A percentile compares a stretch with the other conserved stretches of the same genome.
These are phyloP conservation scores for Penicillium vulpinum DNA, from an alignment of 2,329 filamentous ascomycete species.

Conservation along the genomic window DNA sequence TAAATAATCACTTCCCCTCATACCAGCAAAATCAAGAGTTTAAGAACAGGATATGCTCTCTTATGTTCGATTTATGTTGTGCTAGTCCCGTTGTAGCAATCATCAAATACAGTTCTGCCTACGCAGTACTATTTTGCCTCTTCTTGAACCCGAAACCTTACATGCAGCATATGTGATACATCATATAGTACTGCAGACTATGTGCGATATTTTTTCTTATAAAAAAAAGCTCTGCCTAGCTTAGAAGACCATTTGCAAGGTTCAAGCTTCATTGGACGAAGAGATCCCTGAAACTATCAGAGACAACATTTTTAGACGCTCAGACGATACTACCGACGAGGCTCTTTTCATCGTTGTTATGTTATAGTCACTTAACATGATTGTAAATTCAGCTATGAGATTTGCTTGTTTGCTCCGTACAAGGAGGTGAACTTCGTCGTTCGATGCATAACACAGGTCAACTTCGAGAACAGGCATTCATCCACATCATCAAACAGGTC, in stretches of 20 bases:
- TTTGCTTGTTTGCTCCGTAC: not conserved
- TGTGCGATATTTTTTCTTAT: not conserved
- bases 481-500: constrained; percentile 6
- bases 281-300: not conserved
- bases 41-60: not conserved
- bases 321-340: not conserved
- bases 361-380: not conserved
- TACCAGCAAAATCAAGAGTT: not conserved
- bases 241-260: not conserved
- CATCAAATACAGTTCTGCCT: not conserved
- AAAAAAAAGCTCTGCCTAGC: not conserved
- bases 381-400: not conserved
- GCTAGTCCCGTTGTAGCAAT: not conserved
- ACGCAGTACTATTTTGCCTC: too few species aligned
- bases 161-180: not conserved
- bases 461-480: not conserved
- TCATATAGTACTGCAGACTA: not conserved
- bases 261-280: not conserved
- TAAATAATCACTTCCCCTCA: not conserved
- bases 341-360: not conserved
- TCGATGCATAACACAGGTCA: not conserved
- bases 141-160: not conserved
- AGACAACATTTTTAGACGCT: not conserved
- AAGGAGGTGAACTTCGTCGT: not conserved
- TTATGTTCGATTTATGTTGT: not conserved